Evolutionary conservation across 140 eudicot genomes (phyloP), one percentile per base, ranked within the genome.

Genomic region (Ambrosia hybrid): DNA sequence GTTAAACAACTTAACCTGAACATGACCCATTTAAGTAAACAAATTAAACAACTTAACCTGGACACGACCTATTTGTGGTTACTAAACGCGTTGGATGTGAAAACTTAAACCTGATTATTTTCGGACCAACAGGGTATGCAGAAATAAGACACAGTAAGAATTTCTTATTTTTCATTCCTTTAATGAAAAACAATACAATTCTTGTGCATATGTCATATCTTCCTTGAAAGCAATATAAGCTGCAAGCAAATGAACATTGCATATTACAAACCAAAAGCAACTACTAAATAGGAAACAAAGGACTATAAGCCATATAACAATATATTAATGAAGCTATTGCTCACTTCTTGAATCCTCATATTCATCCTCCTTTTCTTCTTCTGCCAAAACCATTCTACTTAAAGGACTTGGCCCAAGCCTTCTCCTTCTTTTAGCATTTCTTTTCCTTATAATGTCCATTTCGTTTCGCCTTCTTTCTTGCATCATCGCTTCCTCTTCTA

Each of bases 401-500:
- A 93, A 77, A 63, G 94, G 97, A 73, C 98, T 93, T 53, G 97
- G 97, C 2, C 98, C 98, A 82, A 93, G 89, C 78, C 68, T 87
- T 74, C 82, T 87, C 88, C 94, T 90, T 76, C 97, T 87, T 74
- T 82, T 77, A 0, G 83, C 79, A 85, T 88, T 85, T 79, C 98
- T 90, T 73, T 68, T 93, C 77, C 96, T 87, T 74, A 93, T 88
- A 11, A 93, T 74, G 55, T 93, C 98, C 98, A 93, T 90, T 68
- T 93, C 81, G 71, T 93, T 90, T 73, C 93, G 88, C 66, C 91
- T 84, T 68, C 95, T 87, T 6, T 84, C 86, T 79, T 93, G 97
- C 96, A 90, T 87, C 97, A 93, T 92, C 57, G 98, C 97, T 78
- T 90, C 98, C 67, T 93, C 98, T 76, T 87, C 98, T 9, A 84